These are phyloP conservation scores for Fusarium sp. DNA, from an alignment of 2,329 filamentous ascomycete species.

Conservation along the genomic window DNA sequence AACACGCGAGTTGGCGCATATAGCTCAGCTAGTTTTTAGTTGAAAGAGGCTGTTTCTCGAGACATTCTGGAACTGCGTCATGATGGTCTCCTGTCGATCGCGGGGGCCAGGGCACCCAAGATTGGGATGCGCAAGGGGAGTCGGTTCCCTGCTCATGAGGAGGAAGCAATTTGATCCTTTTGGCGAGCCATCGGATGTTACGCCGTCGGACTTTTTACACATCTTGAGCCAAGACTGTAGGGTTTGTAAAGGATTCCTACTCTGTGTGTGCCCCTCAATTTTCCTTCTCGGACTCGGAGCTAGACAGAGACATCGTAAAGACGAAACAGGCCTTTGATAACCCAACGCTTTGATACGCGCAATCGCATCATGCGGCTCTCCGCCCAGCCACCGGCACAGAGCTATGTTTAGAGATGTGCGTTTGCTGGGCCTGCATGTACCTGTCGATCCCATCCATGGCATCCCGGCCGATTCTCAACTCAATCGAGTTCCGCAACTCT, in stretches of 20 bases:
- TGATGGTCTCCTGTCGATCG: constrained; percentile 37
- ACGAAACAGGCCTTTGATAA: background rate
- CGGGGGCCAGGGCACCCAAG: constrained; percentile 17
- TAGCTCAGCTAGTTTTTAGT: constrained; percentile 3
- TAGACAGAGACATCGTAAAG: too few species aligned
- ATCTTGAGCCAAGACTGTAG: too few species aligned
- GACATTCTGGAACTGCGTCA: background rate
- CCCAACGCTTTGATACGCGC: constrained; percentile 17
- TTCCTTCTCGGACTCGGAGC: background rate
- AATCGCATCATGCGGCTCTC: constrained; percentile 34
- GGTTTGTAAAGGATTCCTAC: too few species aligned
- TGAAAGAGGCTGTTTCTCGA: background rate
- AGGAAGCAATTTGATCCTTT: constrained; percentile 2
- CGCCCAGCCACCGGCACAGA: constrained; percentile 10
- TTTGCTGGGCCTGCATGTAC: constrained; percentile 13
- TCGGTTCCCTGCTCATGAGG: background rate
- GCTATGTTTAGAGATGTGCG: constrained; percentile 35
- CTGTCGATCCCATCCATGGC: constrained; percentile 9
- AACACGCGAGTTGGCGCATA: constrained; percentile 35
- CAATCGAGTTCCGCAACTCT: too few species aligned
- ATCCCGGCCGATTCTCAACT: background rate
- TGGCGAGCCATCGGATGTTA: background rate
- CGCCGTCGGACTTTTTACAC: too few species aligned
- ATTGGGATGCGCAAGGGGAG: constrained; percentile 33
- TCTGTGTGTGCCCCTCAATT: background rate